Evolutionary conservation across 2,329 filamentous ascomycete genomes (phyloP).

Genomic region (Colletotrichum kahawae): DNA sequence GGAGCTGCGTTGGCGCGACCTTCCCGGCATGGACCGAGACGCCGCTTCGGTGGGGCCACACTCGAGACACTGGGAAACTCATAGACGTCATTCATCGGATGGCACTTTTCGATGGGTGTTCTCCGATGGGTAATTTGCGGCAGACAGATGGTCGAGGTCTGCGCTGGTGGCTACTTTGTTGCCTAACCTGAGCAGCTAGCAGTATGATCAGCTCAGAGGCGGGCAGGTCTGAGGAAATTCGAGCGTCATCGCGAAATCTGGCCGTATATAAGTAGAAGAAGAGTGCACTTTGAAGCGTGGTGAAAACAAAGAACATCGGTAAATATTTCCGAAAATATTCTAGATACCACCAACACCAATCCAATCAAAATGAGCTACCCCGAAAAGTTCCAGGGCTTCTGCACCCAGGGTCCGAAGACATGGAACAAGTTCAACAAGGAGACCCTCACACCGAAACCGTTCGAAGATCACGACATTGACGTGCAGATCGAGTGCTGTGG

Average conservation of each 20-base stretch:
- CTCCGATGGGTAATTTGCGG: not conserved
- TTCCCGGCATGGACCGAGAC: not conserved
- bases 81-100: slow-evolving; percentile 14
- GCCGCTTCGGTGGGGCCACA: not conserved
- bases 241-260: not conserved
- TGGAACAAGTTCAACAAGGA: slow-evolving; percentile 46
- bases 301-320: not conserved
- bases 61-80: not conserved
- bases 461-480: slow-evolving; percentile 50
- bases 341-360: not conserved
- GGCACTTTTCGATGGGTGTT: not conserved
- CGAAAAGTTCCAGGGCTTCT: slow-evolving; percentile 48
- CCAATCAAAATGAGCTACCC: slow-evolving; percentile 44
- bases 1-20: not conserved
- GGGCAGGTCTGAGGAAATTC: not conserved
- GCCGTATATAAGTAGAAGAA: not conserved
- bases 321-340: not conserved
- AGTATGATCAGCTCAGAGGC: not conserved
- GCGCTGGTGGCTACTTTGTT: not conserved
- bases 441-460: slow-evolving; percentile 41
- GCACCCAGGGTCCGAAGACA: slow-evolving; percentile 44
- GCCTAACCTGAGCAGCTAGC: not conserved
- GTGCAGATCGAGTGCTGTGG: slow-evolving; percentile 75
- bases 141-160: not conserved
- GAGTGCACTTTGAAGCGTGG: not conserved